Conservation (phyloP, 1,284 basidiomycete species). For the Ustilago sp. region DNA sequence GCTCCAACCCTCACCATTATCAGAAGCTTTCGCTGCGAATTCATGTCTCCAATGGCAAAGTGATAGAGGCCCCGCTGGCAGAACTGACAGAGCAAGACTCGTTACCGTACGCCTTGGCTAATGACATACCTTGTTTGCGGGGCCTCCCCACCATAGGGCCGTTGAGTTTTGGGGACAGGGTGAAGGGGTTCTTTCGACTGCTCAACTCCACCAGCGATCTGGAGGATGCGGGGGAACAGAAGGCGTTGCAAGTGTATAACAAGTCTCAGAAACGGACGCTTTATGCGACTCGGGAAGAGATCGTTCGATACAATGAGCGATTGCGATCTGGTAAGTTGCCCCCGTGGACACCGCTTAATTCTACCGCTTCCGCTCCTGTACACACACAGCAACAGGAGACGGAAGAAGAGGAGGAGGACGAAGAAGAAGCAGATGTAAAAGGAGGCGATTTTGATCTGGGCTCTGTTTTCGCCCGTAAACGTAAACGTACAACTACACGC, state of each 20-base stretch:
- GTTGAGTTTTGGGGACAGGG: background rate
- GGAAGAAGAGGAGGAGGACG: constrained; percentile 1
- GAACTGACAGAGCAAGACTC: constrained; percentile 18
- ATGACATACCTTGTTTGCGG: constrained; percentile 39
- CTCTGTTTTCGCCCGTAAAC: constrained; percentile 14
- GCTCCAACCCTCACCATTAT: background rate
- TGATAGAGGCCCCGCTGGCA: constrained; percentile 24
- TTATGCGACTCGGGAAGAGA: constrained; percentile 21
- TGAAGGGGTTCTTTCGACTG: background rate
- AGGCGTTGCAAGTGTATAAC: constrained; percentile 27
- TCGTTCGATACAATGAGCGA: constrained; percentile 9
- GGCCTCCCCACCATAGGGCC: constrained; percentile 6
- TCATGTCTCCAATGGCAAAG: background rate
- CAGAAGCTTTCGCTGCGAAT: constrained; percentile 25
- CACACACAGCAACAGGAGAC: background rate
- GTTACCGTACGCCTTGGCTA: constrained; percentile 35
- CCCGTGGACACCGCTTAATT: constrained; percentile 33
- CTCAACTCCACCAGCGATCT: background rate
- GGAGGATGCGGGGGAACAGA: background rate
- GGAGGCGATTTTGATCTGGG: constrained; percentile 29
- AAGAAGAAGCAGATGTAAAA: background rate
- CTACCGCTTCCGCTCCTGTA: background rate
- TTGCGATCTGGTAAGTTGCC: background rate
- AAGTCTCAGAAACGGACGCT: constrained; percentile 9
- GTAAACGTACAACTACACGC: constrained; percentile 12